Conservation (phyloP, 306 rosid genomes). For the Sicyos edulis region DNA sequence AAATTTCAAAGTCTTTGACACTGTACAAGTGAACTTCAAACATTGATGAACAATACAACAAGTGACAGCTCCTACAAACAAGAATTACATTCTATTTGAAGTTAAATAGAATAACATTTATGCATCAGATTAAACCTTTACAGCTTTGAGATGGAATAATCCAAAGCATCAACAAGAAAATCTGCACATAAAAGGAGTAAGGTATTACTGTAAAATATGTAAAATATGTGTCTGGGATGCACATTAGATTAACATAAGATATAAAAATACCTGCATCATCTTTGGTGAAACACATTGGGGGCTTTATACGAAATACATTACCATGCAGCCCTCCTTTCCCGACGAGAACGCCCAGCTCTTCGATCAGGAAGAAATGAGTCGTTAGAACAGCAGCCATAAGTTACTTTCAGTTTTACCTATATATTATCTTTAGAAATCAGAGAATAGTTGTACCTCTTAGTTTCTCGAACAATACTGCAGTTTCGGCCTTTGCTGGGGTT, state of each 20-base stretch:
- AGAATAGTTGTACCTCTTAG: constrained; percentile 51
- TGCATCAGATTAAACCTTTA: constrained; percentile 22
- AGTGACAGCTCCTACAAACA: neutral
- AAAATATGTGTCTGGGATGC: neutral
- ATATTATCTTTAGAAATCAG: neutral
- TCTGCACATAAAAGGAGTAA: constrained; percentile 44
- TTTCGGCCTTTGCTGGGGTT: constrained; percentile 82
- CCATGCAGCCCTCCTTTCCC: constrained; percentile 94
- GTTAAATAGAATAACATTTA: neutral
- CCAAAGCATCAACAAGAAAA: constrained; percentile 89
- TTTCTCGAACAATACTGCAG: constrained; percentile 62
- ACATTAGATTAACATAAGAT: neutral
- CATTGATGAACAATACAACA: constrained; percentile 3
- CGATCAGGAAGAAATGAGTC: constrained; percentile 26
- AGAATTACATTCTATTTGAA: neutral
- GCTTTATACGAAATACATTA: constrained; percentile 79
- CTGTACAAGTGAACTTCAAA: too few relatives aligned
- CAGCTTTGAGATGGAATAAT: constrained; percentile 60
- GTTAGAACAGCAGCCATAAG: constrained; percentile 18
- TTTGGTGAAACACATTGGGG: constrained; percentile 86
- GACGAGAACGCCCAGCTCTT: constrained; percentile 74
- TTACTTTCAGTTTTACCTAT: neutral
- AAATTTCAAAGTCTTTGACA: neutral
- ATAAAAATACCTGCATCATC: constrained; percentile 66
- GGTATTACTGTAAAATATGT: too few relatives aligned